Percentiles rank a stretch among this genome's conserved stretches.
phyloP scores from a whole-genome alignment of 2,329 filamentous ascomycete species.

The Fusarium buxicola region DNA sequence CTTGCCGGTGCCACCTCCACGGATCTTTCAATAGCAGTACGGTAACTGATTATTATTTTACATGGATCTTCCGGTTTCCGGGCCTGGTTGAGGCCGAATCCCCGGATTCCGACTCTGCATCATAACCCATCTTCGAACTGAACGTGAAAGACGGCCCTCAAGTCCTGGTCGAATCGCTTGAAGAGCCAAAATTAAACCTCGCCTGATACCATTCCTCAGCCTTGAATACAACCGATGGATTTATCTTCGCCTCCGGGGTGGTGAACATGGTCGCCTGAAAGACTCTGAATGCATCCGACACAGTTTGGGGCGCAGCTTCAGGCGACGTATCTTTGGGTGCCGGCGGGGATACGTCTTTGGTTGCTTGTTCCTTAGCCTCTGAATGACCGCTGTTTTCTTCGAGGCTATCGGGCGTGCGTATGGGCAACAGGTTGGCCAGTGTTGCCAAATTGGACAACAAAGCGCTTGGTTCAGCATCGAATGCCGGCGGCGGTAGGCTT shows the following conservation, averaged over 20 bases:
- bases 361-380: too few relatives aligned
- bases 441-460: too few relatives aligned
- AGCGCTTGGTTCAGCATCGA: too few relatives aligned
- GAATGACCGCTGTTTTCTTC: too few relatives aligned
- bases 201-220: not conserved
- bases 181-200: not conserved
- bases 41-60: too few relatives aligned
- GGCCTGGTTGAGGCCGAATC: too few relatives aligned
- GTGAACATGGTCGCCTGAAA: not conserved
- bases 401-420: too few relatives aligned
- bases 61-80: too few relatives aligned
- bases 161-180: not conserved
- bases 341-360: too few relatives aligned
- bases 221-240: not conserved
- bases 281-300: not conserved
- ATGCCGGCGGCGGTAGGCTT: too few relatives aligned
- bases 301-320: not conserved
- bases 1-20: not conserved
- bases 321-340: not conserved
- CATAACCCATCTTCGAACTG: not conserved
- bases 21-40: too few relatives aligned
- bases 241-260: not conserved
- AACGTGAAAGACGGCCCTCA: not conserved
- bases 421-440: too few relatives aligned
- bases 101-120: not conserved